Conservation (phyloP, 2,329 filamentous ascomycete species). For the Aspergillus pseudoterreus region DNA sequence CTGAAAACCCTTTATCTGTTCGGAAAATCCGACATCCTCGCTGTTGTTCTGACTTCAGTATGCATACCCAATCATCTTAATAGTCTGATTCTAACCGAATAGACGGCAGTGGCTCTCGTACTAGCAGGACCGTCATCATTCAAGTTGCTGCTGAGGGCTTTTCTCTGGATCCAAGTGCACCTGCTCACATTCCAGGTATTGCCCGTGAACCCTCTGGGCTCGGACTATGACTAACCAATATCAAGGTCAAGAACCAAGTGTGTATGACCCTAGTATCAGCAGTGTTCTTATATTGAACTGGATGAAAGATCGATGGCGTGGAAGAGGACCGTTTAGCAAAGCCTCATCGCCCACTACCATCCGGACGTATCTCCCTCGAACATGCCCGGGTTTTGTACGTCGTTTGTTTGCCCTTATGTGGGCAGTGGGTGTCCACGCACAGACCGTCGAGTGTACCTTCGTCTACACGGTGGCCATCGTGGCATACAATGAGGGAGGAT, state of each 20-base stretch:
- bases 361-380: neutral
- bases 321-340: constrained; percentile 3
- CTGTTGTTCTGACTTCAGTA: neutral
- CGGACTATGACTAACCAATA: neutral
- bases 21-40: constrained; percentile 2
- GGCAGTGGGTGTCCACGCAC: neutral
- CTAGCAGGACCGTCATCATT: neutral
- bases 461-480: constrained; percentile 1
- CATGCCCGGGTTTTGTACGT: neutral
- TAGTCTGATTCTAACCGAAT: neutral
- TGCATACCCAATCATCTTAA: neutral
- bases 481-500: constrained; percentile 1
- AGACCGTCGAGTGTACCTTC: neutral
- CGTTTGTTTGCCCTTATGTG: constrained; percentile 1
- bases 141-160: neutral
- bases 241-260: constrained; percentile 2
- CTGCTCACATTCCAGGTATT: constrained; percentile 3
- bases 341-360: constrained; percentile 1
- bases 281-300: neutral
- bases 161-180: constrained; percentile 1
- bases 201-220: neutral
- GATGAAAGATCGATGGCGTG: constrained; percentile 1
- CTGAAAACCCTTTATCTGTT: constrained; percentile 1
- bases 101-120: constrained; percentile 1
- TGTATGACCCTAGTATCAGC: neutral